Conservation (phyloP, 225 moss, liverwort and hornwort genomes). For the Marchantia paleacea region DNA sequence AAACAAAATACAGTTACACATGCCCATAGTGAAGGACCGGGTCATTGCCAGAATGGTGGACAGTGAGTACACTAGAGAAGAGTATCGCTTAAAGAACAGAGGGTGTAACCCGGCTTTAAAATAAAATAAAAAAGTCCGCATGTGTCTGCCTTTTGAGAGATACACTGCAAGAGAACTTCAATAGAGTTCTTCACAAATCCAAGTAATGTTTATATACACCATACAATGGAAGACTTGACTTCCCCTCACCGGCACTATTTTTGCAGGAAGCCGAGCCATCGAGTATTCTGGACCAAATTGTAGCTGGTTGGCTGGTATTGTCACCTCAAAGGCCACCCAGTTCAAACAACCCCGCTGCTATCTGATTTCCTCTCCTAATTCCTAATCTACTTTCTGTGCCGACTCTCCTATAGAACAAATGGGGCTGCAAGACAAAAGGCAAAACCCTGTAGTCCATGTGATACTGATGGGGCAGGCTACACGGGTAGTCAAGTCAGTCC, state of each 20-base stretch:
- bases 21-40: no score
- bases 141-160: neutral
- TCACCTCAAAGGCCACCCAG: constrained; percentile 8
- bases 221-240: constrained; percentile 23
- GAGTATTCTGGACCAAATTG: constrained; percentile 12
- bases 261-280: constrained; percentile 17
- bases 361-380: constrained; percentile 10
- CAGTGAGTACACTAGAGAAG: no score
- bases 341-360: constrained; percentile 26
- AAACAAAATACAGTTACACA: no score
- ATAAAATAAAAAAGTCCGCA: no score
- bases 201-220: constrained; percentile 34
- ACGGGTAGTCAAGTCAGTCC: constrained; percentile 23
- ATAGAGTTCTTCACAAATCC: constrained; percentile 27
- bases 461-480: constrained; percentile 16
- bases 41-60: no score
- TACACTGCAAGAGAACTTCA: constrained; percentile 24
- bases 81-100: no score
- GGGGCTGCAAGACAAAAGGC: constrained; percentile 28
- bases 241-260: constrained; percentile 6
- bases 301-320: constrained; percentile 9
- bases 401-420: constrained; percentile 26
- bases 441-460: constrained; percentile 11
- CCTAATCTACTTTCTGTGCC: constrained; percentile 29
- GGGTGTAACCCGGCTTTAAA: no score